These are phyloP conservation scores for Quercus alba DNA, from an alignment of 306 rosid species.

Conservation along the genomic window DNA sequence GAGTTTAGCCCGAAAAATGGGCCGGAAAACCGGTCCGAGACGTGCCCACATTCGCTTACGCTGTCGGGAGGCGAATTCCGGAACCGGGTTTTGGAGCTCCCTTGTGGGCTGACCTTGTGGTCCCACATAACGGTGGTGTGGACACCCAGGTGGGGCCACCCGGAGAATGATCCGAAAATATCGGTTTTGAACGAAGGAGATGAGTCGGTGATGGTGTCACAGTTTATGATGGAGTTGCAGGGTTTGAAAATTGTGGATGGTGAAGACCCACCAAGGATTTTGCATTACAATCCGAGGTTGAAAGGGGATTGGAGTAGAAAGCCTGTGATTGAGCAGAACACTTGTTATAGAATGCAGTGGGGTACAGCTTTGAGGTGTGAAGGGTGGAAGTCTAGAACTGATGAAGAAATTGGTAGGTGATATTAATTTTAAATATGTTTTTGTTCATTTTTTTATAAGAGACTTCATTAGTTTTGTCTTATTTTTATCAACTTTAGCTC, in stretches of 20 bases:
- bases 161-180: slow-evolving; percentile 73
- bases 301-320: slow-evolving; percentile 93
- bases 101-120: slow-evolving; percentile 87
- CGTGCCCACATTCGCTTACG: slow-evolving; percentile 62
- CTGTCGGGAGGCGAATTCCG: slow-evolving; percentile 52
- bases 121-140: slow-evolving; percentile 90
- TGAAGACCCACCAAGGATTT: slow-evolving; percentile 87
- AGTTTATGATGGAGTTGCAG: slow-evolving; percentile 91
- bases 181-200: slow-evolving; percentile 64
- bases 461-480: not conserved
- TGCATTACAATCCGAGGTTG: slow-evolving; percentile 95
- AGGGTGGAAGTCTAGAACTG: slow-evolving; percentile 84
- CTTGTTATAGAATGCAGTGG: slow-evolving; percentile 97
- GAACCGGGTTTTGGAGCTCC: slow-evolving; percentile 58
- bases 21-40: slow-evolving; percentile 52
- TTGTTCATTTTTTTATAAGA: not conserved
- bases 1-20: slow-evolving; percentile 7
- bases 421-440: not conserved
- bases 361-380: slow-evolving; percentile 81
- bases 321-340: slow-evolving; percentile 88
- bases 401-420: slow-evolving; percentile 74
- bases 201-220: slow-evolving; percentile 78
- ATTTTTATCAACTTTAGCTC: no score
- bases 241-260: slow-evolving; percentile 90
- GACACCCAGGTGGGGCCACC: slow-evolving; percentile 86